A percentile compares a stretch with the other conserved stretches of the same genome.
These are phyloP conservation scores for Colletotrichum cereale DNA, from an alignment of 2,329 filamentous ascomycete species.

Conservation along the genomic window DNA sequence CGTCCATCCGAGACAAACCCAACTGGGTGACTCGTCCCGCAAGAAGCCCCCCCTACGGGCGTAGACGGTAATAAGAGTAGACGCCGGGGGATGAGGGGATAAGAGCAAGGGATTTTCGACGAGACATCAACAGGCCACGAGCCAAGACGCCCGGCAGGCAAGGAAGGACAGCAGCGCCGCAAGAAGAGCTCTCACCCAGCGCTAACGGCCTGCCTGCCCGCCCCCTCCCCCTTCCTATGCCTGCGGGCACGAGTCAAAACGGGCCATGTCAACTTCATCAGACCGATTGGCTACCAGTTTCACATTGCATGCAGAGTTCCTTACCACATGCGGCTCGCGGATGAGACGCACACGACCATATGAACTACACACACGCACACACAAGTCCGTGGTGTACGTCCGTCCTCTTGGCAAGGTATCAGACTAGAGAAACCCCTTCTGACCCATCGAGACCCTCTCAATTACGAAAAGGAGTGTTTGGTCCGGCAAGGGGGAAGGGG, in stretches of 20 bases:
- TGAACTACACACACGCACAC: neutral
- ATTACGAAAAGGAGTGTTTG: neutral
- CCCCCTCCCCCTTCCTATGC: neutral
- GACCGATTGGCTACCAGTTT: neutral
- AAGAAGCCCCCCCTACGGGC: neutral
- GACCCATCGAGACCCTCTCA: neutral
- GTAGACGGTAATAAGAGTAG: neutral
- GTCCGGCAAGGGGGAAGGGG: neutral
- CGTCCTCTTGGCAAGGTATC: neutral
- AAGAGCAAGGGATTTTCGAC: neutral
- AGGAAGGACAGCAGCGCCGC: neutral
- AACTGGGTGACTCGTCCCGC: neutral
- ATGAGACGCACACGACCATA: neutral
- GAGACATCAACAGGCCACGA: neutral
- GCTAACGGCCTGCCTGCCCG: neutral
- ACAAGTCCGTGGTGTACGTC: neutral
- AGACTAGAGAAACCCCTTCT: neutral
- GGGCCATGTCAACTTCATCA: neutral
- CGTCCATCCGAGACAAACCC: neutral
- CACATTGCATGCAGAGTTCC: neutral
- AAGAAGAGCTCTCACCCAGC: neutral
- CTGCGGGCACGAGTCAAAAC: neutral
- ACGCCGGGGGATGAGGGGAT: neutral
- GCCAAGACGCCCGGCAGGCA: neutral
- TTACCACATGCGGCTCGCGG: neutral